Conservation (phyloP, 2,329 filamentous ascomycete species). For the Lizonia empirigonia region DNA sequence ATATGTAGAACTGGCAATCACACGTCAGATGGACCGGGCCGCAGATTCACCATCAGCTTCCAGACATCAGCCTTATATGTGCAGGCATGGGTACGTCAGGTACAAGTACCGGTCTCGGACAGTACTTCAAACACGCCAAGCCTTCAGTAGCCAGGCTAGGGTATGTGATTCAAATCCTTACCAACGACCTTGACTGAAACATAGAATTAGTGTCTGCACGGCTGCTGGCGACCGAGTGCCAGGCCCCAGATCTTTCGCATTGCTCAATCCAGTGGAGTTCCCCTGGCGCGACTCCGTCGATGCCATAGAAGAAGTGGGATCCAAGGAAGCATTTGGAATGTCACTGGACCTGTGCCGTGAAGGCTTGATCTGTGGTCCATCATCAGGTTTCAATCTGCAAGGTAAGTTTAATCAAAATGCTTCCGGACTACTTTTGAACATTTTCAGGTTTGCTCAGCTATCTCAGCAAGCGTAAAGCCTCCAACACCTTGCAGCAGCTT, state of each 20-base stretch:
- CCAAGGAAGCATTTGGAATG: slow-evolving; percentile 58
- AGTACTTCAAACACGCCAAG: slow-evolving; percentile 29
- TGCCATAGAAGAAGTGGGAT: slow-evolving; percentile 62
- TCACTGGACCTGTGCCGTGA: slow-evolving; percentile 62
- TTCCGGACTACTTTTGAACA: neutral
- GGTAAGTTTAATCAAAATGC: slow-evolving; percentile 43
- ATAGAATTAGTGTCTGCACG: slow-evolving; percentile 58
- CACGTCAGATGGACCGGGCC: slow-evolving; percentile 65
- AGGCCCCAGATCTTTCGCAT: slow-evolving; percentile 60
- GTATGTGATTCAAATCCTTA: slow-evolving; percentile 1
- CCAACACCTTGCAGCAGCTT: slow-evolving; percentile 19
- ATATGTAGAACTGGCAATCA: slow-evolving; percentile 56
- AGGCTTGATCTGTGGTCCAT: slow-evolving; percentile 65
- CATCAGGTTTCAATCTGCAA: slow-evolving; percentile 63
- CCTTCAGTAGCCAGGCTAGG: slow-evolving; percentile 28
- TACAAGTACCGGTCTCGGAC: slow-evolving; percentile 29
- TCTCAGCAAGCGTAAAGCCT: slow-evolving; percentile 17
- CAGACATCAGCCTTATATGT: slow-evolving; percentile 62
- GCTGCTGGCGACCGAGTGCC: slow-evolving; percentile 63
- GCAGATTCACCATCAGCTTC: slow-evolving; percentile 62
- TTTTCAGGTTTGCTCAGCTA: slow-evolving; percentile 24
- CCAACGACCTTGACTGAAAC: neutral
- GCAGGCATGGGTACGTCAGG: slow-evolving; percentile 64
- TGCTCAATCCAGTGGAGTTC: slow-evolving; percentile 60
- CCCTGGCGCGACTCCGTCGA: slow-evolving; percentile 65